A percentile compares a stretch with the other conserved stretches of the same genome.
Conservation (phyloP, 345 rosid genomes). For the Hibiscus trionum region DNA sequence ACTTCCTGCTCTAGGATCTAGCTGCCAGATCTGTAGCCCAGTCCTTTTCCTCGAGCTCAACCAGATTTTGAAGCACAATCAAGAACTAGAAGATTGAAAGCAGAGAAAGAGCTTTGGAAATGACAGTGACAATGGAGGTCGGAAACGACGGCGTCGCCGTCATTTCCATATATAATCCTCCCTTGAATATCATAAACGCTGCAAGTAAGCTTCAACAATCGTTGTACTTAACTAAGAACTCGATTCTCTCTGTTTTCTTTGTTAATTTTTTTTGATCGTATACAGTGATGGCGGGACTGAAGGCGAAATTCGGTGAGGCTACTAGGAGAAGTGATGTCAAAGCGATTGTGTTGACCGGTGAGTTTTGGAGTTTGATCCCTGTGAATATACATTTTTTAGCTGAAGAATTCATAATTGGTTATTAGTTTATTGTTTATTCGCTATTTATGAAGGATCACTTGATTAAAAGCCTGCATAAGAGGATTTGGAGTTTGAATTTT, state of each 20-base stretch:
- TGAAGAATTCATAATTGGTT: neutral
- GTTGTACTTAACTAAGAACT: neutral
- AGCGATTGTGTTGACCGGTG: conserved; percentile 13
- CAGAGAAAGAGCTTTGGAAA: conserved; percentile 11
- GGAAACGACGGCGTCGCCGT: conserved; percentile 85
- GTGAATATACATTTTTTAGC: neutral
- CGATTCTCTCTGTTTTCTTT: neutral
- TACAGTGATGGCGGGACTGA: neutral
- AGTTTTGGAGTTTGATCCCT: neutral
- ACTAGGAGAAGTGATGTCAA: conserved; percentile 8
- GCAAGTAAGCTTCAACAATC: conserved; percentile 34
- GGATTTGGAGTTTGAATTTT: neutral
- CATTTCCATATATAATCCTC: conserved; percentile 74
- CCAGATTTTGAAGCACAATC: too few species aligned
- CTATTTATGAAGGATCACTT: neutral
- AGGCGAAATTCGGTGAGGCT: conserved; percentile 10
- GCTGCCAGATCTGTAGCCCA: too few species aligned
- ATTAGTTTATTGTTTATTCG: neutral
- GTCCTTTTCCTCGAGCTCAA: too few species aligned
- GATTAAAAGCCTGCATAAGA: neutral
- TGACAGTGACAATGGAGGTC: conserved; percentile 62
- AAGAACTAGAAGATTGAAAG: neutral
- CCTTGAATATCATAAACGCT: conserved; percentile 66
- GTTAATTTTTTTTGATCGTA: neutral
- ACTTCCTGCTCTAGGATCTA: too few species aligned